Conservation (phyloP, 495 filamentous ascomycete genomes). For the Staphylotrichum longicolle region DNA sequence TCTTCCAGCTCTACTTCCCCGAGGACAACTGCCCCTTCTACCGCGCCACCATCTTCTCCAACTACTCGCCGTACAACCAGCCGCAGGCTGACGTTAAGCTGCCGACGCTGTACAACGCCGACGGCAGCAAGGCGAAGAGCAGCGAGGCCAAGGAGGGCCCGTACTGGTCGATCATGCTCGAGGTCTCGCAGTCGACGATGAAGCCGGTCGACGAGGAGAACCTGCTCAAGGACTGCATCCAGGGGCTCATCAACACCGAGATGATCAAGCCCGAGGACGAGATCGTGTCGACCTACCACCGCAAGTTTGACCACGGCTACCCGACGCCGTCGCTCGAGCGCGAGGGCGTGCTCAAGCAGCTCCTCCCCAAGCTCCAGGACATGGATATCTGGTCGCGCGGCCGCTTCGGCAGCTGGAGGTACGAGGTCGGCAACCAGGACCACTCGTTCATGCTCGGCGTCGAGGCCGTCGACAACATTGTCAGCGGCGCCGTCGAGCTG, state of each 20-base stretch:
- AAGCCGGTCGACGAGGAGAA: constrained; percentile 86
- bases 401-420: constrained; percentile 97
- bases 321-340: constrained; percentile 93
- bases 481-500: constrained; percentile 90
- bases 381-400: constrained; percentile 93
- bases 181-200: constrained; percentile 93
- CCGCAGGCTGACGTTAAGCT: constrained; percentile 79
- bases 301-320: constrained; percentile 98
- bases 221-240: constrained; percentile 84
- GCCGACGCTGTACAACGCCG: constrained; percentile 76
- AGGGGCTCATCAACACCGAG: constrained; percentile 93
- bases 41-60: constrained; percentile 99
- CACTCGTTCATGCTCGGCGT: constrained; percentile 99
- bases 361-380: constrained; percentile 87
- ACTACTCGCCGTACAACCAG: constrained; percentile 99
- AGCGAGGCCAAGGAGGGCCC: constrained; percentile 74
- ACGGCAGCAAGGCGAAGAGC: constrained; percentile 73
- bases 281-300: constrained; percentile 98
- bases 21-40: constrained; percentile 99
- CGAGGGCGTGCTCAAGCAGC: constrained; percentile 87
- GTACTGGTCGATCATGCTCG: constrained; percentile 99
- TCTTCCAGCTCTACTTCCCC: constrained; percentile 86
- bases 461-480: constrained; percentile 92
- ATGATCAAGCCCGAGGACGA: constrained; percentile 90
- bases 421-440: constrained; percentile 94